Evolutionary conservation across 345 rosid species (phyloP), one percentile per base, ranked within the genome.

Genomic region (Corymbia maculata): DNA sequence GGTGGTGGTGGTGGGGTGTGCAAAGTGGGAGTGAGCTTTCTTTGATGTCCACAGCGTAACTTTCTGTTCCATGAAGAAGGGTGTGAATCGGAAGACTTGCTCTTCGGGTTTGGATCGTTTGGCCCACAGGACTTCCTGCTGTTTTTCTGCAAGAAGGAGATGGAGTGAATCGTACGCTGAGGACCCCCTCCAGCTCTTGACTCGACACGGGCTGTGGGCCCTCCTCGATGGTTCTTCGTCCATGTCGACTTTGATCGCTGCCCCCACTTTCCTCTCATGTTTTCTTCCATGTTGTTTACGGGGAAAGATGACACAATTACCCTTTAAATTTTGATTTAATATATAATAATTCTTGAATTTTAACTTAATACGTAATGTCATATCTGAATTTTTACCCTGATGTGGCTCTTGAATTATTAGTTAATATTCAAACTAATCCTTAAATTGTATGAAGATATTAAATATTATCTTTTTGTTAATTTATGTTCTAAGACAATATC

Each of bases 261-360:
- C 15, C 32, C 32, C 68, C 68, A 61, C 68, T 11, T 0, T 12
- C 7, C 32, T 28, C 32, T 14, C 26, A 26, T 61, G 15, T n/a
- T 28, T 61, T 61, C 30, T 61, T 28, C 30, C 15, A 28, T 8
- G 61, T 9, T 36, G 42, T 36, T 36, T 55, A 55, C 61, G 61
- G 9, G 61, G 28, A 12, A 21, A 28, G 26, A 61, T 61, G 68
- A 61, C 32, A 61, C 0, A 12, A 4, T 4, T 55, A 28, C 4
- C 0, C 6, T 2, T 4, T 1, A 15, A 2, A 6, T 0, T 26
- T 26, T 61, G 13, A 12, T 1, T 0, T 0, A 5, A 61, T 3
- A 3, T 28, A 3, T 2, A 61, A 26, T 2, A 3, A 0, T 10
- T 9, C 3, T 0, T 28, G 0, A 11, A 12, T 0, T 26, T 5